Base-by-base conservation (phyloP, 2,329 filamentous ascomycete genomes). In the Claviceps spartinae region DNA sequence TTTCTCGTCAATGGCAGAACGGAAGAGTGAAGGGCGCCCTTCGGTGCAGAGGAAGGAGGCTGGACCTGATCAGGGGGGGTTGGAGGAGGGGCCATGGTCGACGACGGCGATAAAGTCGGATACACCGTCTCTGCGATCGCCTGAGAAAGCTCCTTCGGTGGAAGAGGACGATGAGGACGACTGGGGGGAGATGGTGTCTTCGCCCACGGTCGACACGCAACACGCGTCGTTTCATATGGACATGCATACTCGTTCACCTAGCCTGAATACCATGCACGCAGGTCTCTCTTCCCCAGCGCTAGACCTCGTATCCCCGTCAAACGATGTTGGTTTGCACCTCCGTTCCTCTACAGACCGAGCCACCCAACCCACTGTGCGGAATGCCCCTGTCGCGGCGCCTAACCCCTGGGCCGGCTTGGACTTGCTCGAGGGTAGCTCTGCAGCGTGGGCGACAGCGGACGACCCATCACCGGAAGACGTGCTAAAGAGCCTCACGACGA, bases 111-210 rank as follows among this genome's bases (percentile, higher is more conserved):
- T 18, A 11, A n/a, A 5, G 14, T 46, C 43, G 43, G 24, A 47
- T 16, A 16, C 5, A 3, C 3, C 34, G 26, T 36, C 30, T 16
- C 8, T 16, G 36, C 8, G 1, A 22, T 36, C 20, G 47, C 2
- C 44, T 11, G 44, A 26, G 36, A 13, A 8, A 26, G 36, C 36
- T 24, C 11, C n/a, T 36, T 36, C 41, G 4, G n/a, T 36, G 8
- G 44, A 58, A 47, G 60, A 59, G 5, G 67, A 72, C 0, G 73
- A 77, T 5, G 75, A 78, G 2, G 76, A 79, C 45, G 77, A 81
- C 40, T 81, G 78, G 78, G 78, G 78, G 2, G 78, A 81, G 54
- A 81, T 81, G 78, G 68, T 81, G 37, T 62, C 65, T 3, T 67
- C 65, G 4, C 62, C 67, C 2, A 56, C 61, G 2, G 51, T n/a